Base-by-base conservation (phyloP, 176 grass and related monocot genomes). In the Paspalum vaginatum region DNA sequence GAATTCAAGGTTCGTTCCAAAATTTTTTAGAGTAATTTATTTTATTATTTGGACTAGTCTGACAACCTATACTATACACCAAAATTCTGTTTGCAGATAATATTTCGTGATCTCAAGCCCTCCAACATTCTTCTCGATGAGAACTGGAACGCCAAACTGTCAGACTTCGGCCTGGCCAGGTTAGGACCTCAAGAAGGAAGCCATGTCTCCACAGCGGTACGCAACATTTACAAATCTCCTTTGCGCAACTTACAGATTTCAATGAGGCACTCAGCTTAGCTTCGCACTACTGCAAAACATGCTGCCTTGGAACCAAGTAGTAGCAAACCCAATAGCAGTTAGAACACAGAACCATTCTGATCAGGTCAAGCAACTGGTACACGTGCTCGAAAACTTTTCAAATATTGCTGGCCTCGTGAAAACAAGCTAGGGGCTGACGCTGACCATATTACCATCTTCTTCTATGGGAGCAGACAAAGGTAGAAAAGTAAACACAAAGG, bases 81-180 rank as follows among this genome's bases (percentile, higher is more conserved):
- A n/a, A n/a, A n/a, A 32, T 17, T 38, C 0, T 7, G 24, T 24
- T 65, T 43, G 42, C 83, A 95, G 95, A 98, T 98, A 79, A 98
- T 98, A 87, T 98, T 98, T 50, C 92, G 95, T 25, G 95, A 98
- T 84, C 72, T 98, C 55, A 98, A 98, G 84, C 92, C 95, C 43
- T 98, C 95, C 1, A 98, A 98, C 80, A 93, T 98, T 70, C 92
- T 98, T 11, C 78, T 98, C 39, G 92, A 98, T 13, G 92, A 83
- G 20, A 85, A 93, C n/a, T 98, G 95, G 92, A 94, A 98, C 17
- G 95, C 95, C 0, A 98, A 98, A 76, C 76, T 98, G 53, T 98
- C 95, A 0, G 95, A 98, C 46, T 98, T 98, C 11, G 95, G 95
- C n/a, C 91, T 98, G 88, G 95, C 95, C 62, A 91, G 95, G 80